phyloP scores from a whole-genome alignment of 495 filamentous ascomycete genomes.

The Aspergillus egyptiacus region DNA sequence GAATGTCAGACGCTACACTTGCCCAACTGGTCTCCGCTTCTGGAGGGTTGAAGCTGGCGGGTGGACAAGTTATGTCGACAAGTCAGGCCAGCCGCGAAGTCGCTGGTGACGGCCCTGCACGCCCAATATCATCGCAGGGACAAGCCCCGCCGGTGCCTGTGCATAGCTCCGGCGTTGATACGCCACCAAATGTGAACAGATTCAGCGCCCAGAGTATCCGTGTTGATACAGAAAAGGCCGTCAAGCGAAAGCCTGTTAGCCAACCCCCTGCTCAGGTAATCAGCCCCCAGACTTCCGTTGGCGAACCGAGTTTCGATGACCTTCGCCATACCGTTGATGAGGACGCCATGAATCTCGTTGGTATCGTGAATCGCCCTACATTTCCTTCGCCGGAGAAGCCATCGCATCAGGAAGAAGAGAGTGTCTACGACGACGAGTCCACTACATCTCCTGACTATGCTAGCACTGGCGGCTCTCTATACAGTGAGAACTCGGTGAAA shows the following conservation, averaged over 20 bases:
- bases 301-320: slow-evolving; percentile 55
- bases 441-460: slow-evolving; percentile 57
- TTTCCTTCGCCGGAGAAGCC: slow-evolving; percentile 28
- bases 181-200: slow-evolving; percentile 28
- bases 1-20: slow-evolving; percentile 75
- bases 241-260: slow-evolving; percentile 58
- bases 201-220: slow-evolving; percentile 32
- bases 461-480: slow-evolving; percentile 60
- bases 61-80: slow-evolving; percentile 31
- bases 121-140: slow-evolving; percentile 10
- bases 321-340: slow-evolving; percentile 62
- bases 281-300: slow-evolving; percentile 11
- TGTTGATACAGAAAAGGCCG: slow-evolving; percentile 39
- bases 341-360: slow-evolving; percentile 51
- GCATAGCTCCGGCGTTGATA: slow-evolving; percentile 20
- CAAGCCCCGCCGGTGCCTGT: slow-evolving; percentile 17
- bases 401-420: slow-evolving; percentile 34
- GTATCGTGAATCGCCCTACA: slow-evolving; percentile 26
- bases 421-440: slow-evolving; percentile 47
- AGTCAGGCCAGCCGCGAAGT: slow-evolving; percentile 21
- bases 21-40: slow-evolving; percentile 63
- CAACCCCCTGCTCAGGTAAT: slow-evolving; percentile 30
- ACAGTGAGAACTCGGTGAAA: slow-evolving; percentile 50
- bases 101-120: background rate
- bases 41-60: slow-evolving; percentile 39